Evolutionary conservation across 2,329 filamentous ascomycete genomes (phyloP).

Genomic region (Paraphaeosphaeria minitans): DNA sequence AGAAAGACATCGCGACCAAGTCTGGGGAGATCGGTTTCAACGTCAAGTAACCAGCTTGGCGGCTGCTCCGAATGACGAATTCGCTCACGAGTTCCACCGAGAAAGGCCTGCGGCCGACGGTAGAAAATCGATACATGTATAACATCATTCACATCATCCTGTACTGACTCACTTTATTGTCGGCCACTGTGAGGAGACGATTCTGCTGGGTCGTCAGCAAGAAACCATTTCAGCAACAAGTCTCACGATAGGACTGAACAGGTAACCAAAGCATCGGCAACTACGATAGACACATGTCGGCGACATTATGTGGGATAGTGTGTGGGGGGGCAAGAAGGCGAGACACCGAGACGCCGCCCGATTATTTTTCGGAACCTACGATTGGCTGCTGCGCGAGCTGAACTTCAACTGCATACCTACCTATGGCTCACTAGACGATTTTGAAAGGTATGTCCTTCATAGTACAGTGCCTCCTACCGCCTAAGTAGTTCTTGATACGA

Average conservation of each 20-base stretch:
- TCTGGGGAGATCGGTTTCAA: slow-evolving; percentile 71
- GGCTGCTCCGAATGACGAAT: background rate
- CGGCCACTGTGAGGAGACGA: background rate
- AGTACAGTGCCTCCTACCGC: background rate
- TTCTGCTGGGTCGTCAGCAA: background rate
- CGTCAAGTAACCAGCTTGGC: slow-evolving; percentile 21
- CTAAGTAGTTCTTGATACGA: background rate
- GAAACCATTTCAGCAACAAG: background rate
- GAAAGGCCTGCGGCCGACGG: background rate
- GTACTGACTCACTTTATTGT: no score
- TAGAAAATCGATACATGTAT: background rate
- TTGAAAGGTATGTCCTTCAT: background rate
- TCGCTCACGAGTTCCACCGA: background rate
- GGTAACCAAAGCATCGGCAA: background rate
- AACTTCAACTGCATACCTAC: background rate
- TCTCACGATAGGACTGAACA: background rate
- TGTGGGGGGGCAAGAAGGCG: background rate
- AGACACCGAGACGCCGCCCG: slow-evolving; percentile 10
- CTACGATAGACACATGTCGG: background rate
- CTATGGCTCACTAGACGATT: background rate
- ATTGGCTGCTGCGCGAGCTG: background rate
- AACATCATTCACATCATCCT: background rate
- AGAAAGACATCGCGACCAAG: slow-evolving; percentile 67
- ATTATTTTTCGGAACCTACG: slow-evolving; percentile 1
- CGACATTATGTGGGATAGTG: background rate